A percentile compares a stretch with the other conserved stretches of the same genome.
Evolutionary conservation across 805 yeast species (phyloP).

Genomic region (Candida vaughaniae): DNA sequence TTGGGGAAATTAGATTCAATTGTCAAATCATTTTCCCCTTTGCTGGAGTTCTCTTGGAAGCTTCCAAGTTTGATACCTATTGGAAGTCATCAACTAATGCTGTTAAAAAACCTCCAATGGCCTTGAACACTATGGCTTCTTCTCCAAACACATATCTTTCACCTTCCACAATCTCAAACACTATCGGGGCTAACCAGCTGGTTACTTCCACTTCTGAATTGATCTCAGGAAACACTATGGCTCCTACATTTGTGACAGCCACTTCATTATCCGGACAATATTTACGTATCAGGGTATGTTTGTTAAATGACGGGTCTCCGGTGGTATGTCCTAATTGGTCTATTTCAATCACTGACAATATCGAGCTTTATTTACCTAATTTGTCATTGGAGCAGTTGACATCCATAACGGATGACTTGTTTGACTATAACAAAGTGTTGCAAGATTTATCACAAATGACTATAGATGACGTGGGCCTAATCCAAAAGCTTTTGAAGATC

Average conservation of each 20-base stretch:
- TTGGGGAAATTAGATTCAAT: constrained; percentile 76
- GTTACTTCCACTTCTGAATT: constrained; percentile 19
- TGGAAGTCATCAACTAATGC: constrained; percentile 86
- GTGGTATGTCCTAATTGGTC: constrained; percentile 72
- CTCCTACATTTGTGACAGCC: constrained; percentile 74
- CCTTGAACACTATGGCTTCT: constrained; percentile 2
- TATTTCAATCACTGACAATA: constrained; percentile 48
- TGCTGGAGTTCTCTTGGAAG: constrained; percentile 77
- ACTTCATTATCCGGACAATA: constrained; percentile 86
- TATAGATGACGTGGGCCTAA: constrained; percentile 32
- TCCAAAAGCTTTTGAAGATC: constrained; percentile 45
- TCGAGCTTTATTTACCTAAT: constrained; percentile 61
- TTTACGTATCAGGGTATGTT: constrained; percentile 63
- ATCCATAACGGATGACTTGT: constrained; percentile 37
- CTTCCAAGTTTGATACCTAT: constrained; percentile 90
- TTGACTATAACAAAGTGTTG: constrained; percentile 40
- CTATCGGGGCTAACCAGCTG: constrained; percentile 12
- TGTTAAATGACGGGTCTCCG: constrained; percentile 82
- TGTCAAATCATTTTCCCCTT: constrained; percentile 89
- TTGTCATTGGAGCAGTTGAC: constrained; percentile 48
- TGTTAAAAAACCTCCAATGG: constrained; percentile 22
- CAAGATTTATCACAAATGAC: constrained; percentile 38
- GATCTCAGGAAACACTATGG: constrained; percentile 14
- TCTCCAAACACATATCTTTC: constrained; percentile 43
- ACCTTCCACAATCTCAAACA: constrained; percentile 26